Percentiles rank a stretch among this genome's conserved stretches.
phyloP scores from a whole-genome alignment of 495 filamentous ascomycete species.

The Neurospora tetrasperma region DNA sequence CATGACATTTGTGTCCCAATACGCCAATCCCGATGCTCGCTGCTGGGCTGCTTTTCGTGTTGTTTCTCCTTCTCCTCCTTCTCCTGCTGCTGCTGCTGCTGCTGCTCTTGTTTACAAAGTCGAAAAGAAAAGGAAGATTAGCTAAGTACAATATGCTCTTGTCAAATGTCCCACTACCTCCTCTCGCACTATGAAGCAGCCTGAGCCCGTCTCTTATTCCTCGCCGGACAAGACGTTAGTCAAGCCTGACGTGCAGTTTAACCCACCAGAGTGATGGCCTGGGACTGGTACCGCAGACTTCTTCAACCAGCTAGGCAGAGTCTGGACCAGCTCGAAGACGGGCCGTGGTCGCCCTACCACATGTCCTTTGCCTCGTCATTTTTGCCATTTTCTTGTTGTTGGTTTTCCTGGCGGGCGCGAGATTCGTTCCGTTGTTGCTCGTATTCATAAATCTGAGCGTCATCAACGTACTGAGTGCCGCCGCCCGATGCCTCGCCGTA shows the following conservation, averaged over 20 bases:
- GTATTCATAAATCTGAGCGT: constrained; percentile 40
- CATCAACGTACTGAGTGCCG: constrained; percentile 33
- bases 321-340: neutral
- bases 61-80: too few relatives aligned
- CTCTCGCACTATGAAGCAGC: neutral
- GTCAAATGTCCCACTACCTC: neutral
- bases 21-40: neutral
- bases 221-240: neutral
- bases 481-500: constrained; percentile 31
- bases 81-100: neutral
- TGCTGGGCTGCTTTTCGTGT: neutral
- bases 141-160: neutral
- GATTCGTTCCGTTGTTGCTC: constrained; percentile 19
- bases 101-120: neutral
- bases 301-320: neutral
- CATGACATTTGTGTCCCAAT: neutral
- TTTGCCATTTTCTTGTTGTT: constrained; percentile 5
- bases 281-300: neutral
- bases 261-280: neutral
- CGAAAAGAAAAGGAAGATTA: neutral
- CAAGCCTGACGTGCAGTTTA: neutral
- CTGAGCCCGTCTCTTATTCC: neutral
- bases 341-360: constrained; percentile 19
- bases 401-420: constrained; percentile 7
- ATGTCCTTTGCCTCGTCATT: constrained; percentile 18